Conservation (phyloP, 2,329 filamentous ascomycete genomes). For the Furcasterigmium furcatum region DNA sequence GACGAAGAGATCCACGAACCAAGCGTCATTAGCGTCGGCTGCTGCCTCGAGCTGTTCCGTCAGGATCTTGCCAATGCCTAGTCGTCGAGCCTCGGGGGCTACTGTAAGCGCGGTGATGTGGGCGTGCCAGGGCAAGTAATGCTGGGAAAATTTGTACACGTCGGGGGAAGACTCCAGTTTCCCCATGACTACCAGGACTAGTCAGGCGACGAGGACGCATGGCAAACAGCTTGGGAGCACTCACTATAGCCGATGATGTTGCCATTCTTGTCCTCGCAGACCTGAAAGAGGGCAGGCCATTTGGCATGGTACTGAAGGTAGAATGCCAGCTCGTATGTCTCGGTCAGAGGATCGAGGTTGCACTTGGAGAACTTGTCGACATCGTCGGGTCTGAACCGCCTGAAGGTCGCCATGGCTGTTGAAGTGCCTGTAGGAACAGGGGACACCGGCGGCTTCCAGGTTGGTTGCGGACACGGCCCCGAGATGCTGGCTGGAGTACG, state of each 20-base stretch:
- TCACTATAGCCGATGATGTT: constrained; percentile 92
- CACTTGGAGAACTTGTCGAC: constrained; percentile 88
- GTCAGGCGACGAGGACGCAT: constrained; percentile 17
- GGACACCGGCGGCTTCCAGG: too few species aligned
- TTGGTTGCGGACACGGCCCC: not conserved
- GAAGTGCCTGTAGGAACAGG: too few species aligned
- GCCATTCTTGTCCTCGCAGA: constrained; percentile 82
- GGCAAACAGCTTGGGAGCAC: constrained; percentile 22
- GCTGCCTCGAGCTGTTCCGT: constrained; percentile 78
- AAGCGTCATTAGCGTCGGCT: constrained; percentile 78
- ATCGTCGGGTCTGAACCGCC: constrained; percentile 80
- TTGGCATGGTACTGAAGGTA: constrained; percentile 94
- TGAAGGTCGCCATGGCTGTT: constrained; percentile 71
- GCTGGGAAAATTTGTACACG: constrained; percentile 69
- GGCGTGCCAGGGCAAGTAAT: constrained; percentile 99
- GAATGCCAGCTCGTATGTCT: constrained; percentile 94
- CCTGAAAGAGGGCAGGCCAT: constrained; percentile 93
- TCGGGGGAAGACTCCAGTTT: constrained; percentile 88
- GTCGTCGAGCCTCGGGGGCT: constrained; percentile 77
- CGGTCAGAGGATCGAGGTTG: constrained; percentile 94
- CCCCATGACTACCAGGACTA: constrained; percentile 73
- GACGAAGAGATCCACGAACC: constrained; percentile 96
- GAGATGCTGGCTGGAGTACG: not conserved
- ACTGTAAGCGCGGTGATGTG: constrained; percentile 97
- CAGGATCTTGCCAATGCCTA: constrained; percentile 83